Base-by-base conservation (phyloP, 306 rosid species). In the Quercus robur region DNA sequence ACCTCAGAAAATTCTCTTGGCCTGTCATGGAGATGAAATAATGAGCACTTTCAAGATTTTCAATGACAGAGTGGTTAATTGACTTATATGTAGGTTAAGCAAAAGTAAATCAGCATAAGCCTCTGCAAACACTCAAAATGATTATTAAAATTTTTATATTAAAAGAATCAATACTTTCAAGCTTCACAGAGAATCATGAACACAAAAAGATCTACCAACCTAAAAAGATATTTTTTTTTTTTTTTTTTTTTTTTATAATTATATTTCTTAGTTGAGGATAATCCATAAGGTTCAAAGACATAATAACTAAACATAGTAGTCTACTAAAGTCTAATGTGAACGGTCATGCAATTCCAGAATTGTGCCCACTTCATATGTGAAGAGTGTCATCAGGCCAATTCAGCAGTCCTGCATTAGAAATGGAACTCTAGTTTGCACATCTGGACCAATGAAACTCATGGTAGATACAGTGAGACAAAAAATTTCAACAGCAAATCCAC, bases 1-100 rank as follows among this genome's bases (percentile, higher is more conserved):
- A 72, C 87, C 88, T 56, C 90, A 69, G 57, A 92, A 59, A 77
- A 81, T 46, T 20, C 83, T 86, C 84, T 90, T 94, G 72, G 88
- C 92, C 98, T 94, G 97, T 81, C 79, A 80, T 6, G 61, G 28
- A 49, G 46, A 81, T 41, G 56, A 69, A 66, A 80, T 59, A 61
- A 73, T 56, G 49, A 67, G 75, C 73, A 80, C 81, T 77, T 75
- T 67, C 63, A 70, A 67, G 67, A 70, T 63, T 74, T 64, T 81
- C 52, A 63, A 52, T 0, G 11, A 35, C 75, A 62, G 71, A 73
- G 71, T 75, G 77, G 59, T 70, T 56, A 61, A 83, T 51, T 28
- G 44, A 64, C 69, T 41, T 35, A 41, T 61, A 74, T 56, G 71
- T 33, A 30, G 30, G 49, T 46, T 18, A 52, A 41, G 71, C 52